phyloP scores from a whole-genome alignment of 1,284 basidiomycete species.

The Xerocomus amazonicus region DNA sequence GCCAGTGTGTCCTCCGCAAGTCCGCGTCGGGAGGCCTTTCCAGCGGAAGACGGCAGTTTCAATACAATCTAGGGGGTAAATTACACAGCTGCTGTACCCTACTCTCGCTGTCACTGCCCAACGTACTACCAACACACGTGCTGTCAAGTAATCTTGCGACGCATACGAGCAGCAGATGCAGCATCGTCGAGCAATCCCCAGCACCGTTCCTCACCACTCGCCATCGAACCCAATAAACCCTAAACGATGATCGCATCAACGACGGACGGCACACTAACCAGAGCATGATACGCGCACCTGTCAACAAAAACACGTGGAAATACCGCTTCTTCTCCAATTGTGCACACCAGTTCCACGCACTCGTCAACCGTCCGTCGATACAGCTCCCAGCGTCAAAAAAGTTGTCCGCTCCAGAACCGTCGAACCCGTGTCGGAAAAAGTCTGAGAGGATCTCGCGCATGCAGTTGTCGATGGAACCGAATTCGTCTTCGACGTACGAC shows the following conservation, averaged over 20 bases:
- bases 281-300: slow-evolving; percentile 49
- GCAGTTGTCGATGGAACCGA: slow-evolving; percentile 66
- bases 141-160: neutral
- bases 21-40: slow-evolving; percentile 43
- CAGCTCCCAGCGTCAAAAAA: slow-evolving; percentile 72
- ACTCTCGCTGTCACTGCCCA: too few relatives aligned
- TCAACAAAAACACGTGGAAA: slow-evolving; percentile 73
- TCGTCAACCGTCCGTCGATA: slow-evolving; percentile 67
- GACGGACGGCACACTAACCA: neutral
- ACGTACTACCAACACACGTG: neutral
- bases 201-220: slow-evolving; percentile 53
- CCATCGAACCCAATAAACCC: slow-evolving; percentile 83
- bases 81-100: too few relatives aligned
- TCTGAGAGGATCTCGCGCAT: slow-evolving; percentile 68
- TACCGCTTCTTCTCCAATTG: slow-evolving; percentile 77
- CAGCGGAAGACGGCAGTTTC: too few relatives aligned
- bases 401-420: slow-evolving; percentile 78
- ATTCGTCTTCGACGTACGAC: slow-evolving; percentile 77
- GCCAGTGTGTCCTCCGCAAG: slow-evolving; percentile 54
- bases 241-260: slow-evolving; percentile 20
- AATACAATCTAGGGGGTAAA: too few relatives aligned
- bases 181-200: neutral
- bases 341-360: slow-evolving; percentile 86
- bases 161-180: too few relatives aligned
- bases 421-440: slow-evolving; percentile 81